Evolutionary conservation across 1,284 basidiomycete genomes (phyloP).

Genomic region (Mycena citricolor): DNA sequence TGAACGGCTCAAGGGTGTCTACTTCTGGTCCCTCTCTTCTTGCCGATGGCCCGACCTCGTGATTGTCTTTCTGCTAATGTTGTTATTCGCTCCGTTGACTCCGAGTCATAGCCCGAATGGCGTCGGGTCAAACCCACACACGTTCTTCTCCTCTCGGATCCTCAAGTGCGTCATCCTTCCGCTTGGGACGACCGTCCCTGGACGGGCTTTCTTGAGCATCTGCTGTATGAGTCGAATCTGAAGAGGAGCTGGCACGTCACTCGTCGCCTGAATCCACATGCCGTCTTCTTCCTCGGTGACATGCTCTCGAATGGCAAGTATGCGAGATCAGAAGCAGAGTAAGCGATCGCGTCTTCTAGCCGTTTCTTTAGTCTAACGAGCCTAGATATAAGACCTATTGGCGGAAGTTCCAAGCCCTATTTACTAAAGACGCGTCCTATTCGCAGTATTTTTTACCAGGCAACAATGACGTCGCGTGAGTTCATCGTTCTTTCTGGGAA

Average conservation of each 20-base stretch:
- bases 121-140: slow-evolving; percentile 38
- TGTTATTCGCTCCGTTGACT: slow-evolving; percentile 5
- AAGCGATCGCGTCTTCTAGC: slow-evolving; percentile 29
- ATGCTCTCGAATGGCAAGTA: slow-evolving; percentile 73
- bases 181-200: slow-evolving; percentile 41
- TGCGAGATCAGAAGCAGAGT: slow-evolving; percentile 63
- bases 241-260: slow-evolving; percentile 76
- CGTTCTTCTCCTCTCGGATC: slow-evolving; percentile 74
- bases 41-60: slow-evolving; percentile 55
- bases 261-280: slow-evolving; percentile 60
- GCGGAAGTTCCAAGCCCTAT: slow-evolving; percentile 62
- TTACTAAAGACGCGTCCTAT: slow-evolving; percentile 43
- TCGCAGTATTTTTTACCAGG: slow-evolving; percentile 75
- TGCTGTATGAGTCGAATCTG: slow-evolving; percentile 67
- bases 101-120: slow-evolving; percentile 14
- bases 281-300: slow-evolving; percentile 80
- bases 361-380: slow-evolving; percentile 15
- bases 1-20: slow-evolving; percentile 35
- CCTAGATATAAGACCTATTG: slow-evolving; percentile 63
- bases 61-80: slow-evolving; percentile 23
- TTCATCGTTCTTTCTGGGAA: slow-evolving; percentile 18
- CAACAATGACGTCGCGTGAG: slow-evolving; percentile 82
- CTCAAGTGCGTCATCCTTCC: slow-evolving; percentile 65
- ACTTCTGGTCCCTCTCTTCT: slow-evolving; percentile 46
- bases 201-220: slow-evolving; percentile 45